A percentile compares a stretch with the other conserved stretches of the same genome.
phyloP scores from a whole-genome alignment of 129 eudicot species.

The Tanacetum coccineum region DNA sequence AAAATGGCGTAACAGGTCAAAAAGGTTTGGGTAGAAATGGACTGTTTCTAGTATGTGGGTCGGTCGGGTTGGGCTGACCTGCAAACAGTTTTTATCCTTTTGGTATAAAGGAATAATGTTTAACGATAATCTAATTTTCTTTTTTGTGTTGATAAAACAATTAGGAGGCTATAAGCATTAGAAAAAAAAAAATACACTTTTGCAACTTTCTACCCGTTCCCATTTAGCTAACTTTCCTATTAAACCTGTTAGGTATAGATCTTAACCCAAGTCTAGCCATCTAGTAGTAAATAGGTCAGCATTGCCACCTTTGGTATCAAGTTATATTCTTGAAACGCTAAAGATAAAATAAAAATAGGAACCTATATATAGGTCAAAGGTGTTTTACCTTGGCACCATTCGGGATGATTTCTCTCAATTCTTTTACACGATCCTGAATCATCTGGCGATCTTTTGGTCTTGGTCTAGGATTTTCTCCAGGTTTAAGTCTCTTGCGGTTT shows the following conservation, averaged over 20 bases:
- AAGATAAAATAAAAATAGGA: background rate
- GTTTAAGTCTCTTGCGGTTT: slow-evolving; percentile 76
- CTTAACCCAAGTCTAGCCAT: background rate
- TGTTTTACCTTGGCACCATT: slow-evolving; percentile 70
- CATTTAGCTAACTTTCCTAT: background rate
- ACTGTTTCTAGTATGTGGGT: background rate
- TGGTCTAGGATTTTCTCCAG: slow-evolving; percentile 91
- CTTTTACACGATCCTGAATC: slow-evolving; percentile 98
- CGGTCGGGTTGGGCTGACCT: background rate
- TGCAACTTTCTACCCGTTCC: background rate
- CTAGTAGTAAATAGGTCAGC: background rate
- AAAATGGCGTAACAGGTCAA: background rate
- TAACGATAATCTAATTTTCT: no score
- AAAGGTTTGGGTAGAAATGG: background rate
- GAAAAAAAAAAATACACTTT: background rate
- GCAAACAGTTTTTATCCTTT: background rate
- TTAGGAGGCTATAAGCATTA: background rate
- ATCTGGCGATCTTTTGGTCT: slow-evolving; percentile 98
- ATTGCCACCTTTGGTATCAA: background rate
- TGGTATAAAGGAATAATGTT: no score
- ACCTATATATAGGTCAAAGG: background rate
- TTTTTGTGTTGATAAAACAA: background rate
- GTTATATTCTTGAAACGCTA: no score
- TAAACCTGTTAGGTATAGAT: background rate
- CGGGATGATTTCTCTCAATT: slow-evolving; percentile 82